phyloP scores from a whole-genome alignment of 306 rosid genomes.

The Psophocarpus tetragonolobus region DNA sequence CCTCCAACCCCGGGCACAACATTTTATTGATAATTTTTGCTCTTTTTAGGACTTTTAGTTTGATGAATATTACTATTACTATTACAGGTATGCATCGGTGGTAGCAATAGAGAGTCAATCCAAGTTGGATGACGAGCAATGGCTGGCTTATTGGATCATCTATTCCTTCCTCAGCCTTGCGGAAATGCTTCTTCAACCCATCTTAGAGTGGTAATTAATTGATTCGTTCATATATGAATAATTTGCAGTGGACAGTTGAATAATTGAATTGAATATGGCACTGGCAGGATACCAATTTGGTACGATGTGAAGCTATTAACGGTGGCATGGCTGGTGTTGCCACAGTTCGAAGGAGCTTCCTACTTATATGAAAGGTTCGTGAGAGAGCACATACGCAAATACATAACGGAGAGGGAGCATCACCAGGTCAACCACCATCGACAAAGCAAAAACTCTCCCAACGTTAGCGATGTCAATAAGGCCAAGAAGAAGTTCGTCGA shows the following conservation, averaged over 20 bases:
- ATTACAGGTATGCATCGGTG: conserved; percentile 84
- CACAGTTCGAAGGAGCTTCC: conserved; percentile 91
- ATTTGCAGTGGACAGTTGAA: too few species aligned
- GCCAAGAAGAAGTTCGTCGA: conserved; percentile 57
- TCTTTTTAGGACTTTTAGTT: not conserved
- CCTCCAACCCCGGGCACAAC: not conserved
- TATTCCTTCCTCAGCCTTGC: conserved; percentile 87
- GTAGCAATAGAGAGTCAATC: conserved; percentile 80
- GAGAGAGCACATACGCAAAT: conserved; percentile 58
- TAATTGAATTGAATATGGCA: too few species aligned
- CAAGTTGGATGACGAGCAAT: conserved; percentile 80
- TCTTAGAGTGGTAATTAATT: conserved; percentile 74
- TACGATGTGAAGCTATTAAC: conserved; percentile 75
- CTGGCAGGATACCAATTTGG: conserved; percentile 86
- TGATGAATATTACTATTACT: not conserved
- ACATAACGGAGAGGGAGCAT: conserved; percentile 23
- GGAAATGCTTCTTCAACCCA: conserved; percentile 75
- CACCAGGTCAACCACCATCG: not conserved
- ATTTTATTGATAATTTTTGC: not conserved
- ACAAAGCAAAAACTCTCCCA: conserved; percentile 29
- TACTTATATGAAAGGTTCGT: conserved; percentile 76
- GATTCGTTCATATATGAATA: too few species aligned
- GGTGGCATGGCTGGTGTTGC: conserved; percentile 89
- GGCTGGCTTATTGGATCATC: conserved; percentile 95
- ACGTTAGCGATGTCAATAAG: conserved; percentile 37